Evolutionary conservation across 192 early-diverging fungal genomes (phyloP).

Genomic region (Linnemannia elongata): DNA sequence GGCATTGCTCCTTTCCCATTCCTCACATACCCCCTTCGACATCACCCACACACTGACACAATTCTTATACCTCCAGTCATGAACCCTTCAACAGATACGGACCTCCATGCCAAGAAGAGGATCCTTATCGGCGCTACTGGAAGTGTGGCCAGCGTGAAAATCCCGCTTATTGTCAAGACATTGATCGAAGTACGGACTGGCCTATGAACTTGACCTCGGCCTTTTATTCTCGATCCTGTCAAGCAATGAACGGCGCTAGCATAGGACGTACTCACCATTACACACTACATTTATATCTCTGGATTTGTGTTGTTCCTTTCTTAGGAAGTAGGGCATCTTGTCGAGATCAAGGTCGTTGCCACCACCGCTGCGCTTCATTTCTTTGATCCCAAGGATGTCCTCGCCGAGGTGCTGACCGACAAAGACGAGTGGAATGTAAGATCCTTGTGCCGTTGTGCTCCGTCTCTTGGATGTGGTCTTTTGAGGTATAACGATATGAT

Average conservation of each 20-base stretch:
- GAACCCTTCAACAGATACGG: background rate
- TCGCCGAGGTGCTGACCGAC: constrained; percentile 78
- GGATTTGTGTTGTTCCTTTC: background rate
- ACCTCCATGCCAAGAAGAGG: constrained; percentile 28
- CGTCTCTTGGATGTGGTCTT: background rate
- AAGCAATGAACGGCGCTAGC: background rate
- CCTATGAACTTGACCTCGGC: background rate
- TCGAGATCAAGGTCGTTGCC: constrained; percentile 84
- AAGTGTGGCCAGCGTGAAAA: constrained; percentile 92
- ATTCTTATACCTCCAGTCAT: background rate
- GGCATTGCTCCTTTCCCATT: constrained; percentile 1
- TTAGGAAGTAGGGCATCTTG: constrained; percentile 53
- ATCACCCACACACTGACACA: background rate
- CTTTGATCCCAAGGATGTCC: constrained; percentile 68
- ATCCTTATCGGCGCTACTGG: constrained; percentile 90
- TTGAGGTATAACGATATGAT: background rate
- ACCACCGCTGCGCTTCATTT: constrained; percentile 91
- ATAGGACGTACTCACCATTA: no score
- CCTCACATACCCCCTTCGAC: background rate
- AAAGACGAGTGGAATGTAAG: constrained; percentile 89
- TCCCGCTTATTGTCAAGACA: constrained; percentile 76
- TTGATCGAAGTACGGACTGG: constrained; percentile 58
- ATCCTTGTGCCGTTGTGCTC: background rate
- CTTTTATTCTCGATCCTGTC: background rate
- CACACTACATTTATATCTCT: background rate